Evolutionary conservation across 441 rosid genomes (phyloP), one percentile per base, ranked within the genome.

Genomic region (Pelargonium citronellum): DNA sequence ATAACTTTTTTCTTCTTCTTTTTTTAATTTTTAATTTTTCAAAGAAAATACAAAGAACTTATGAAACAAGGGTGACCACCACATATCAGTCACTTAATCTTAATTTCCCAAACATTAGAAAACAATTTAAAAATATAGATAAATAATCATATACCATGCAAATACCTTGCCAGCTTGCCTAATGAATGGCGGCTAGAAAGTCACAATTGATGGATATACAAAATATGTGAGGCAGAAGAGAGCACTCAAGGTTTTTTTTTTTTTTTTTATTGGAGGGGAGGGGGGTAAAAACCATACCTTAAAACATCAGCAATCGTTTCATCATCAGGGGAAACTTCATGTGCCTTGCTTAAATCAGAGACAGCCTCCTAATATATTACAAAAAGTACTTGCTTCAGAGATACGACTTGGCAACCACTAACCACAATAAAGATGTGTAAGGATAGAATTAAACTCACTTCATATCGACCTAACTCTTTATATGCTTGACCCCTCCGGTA

Each of bases 401-500:
- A 49, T 27, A 69, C 10, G 71, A 66, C 7, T 74, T 17, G 62
- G 66, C 55, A 78, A 80, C 13, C 39, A 72, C 55, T 20, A 11
- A 49, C 16, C 22, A 47, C 16, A 65, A 53, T 17, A 57, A 4
- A 69, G 43, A 74, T 20, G 64, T 46, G 16, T 30, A 44, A 3
- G 55, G 20, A 41, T 13, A 67, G 72, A 63, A 12, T 49, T 49
- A 3, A 78, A 84, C 99, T 85, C 82, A 91, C 99, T 78, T 85
- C 86, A 71, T 90, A 69, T 57, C 64, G 85, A 43, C 89, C 91
- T 4, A 91, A 53, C 81, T 90, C 92, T 82, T 83, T 91, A 78
- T 87, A 88, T 43, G 99, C 97, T 83, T 87, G 96, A 75, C 99
- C 99, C 81, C 96, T 92, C 67, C 99, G 83, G 79, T 91, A 90